phyloP scores from a whole-genome alignment of 2,329 filamentous ascomycete species.

The Chaetothyriales sp. region DNA sequence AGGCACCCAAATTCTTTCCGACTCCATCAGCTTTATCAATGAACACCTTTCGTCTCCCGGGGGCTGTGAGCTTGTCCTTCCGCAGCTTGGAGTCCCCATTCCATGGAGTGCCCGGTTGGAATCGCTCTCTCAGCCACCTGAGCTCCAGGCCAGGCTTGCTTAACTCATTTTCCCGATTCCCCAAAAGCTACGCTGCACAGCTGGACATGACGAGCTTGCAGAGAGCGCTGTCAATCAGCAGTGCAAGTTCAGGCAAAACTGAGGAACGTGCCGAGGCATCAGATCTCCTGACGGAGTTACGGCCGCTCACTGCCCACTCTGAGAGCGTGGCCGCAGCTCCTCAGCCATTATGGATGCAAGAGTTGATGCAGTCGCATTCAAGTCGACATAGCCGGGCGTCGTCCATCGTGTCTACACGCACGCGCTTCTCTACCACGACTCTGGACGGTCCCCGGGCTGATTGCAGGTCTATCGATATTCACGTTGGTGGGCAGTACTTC shows the following conservation, averaged over 20 bases:
- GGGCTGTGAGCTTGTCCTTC: not conserved
- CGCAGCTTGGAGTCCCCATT: not conserved
- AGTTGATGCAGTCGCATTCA: conserved; percentile 10
- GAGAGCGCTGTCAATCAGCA: not conserved
- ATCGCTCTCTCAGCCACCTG: not conserved
- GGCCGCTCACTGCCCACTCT: not conserved
- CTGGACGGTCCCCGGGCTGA: conserved; percentile 12
- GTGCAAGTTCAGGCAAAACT: not conserved
- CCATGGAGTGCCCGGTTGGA: not conserved
- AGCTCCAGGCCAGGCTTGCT: not conserved
- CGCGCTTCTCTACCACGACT: conserved; percentile 20
- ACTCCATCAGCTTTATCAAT: not conserved
- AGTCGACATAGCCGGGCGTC: conserved; percentile 21
- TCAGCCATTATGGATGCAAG: conserved; percentile 8
- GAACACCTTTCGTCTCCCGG: not conserved
- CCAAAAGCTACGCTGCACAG: not conserved
- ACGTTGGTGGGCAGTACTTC: conserved; percentile 20
- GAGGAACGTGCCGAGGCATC: not conserved
- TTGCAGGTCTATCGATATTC: conserved; percentile 21
- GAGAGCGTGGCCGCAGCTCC: not conserved
- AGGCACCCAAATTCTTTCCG: not conserved
- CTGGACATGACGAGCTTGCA: not conserved
- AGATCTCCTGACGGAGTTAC: not conserved
- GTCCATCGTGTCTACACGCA: conserved; percentile 21
- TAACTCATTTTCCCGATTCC: not conserved